Percentiles rank a stretch among this genome's conserved stretches.
Conservation (phyloP, 1,284 basidiomycete species). For the Gymnopus androsaceus region DNA sequence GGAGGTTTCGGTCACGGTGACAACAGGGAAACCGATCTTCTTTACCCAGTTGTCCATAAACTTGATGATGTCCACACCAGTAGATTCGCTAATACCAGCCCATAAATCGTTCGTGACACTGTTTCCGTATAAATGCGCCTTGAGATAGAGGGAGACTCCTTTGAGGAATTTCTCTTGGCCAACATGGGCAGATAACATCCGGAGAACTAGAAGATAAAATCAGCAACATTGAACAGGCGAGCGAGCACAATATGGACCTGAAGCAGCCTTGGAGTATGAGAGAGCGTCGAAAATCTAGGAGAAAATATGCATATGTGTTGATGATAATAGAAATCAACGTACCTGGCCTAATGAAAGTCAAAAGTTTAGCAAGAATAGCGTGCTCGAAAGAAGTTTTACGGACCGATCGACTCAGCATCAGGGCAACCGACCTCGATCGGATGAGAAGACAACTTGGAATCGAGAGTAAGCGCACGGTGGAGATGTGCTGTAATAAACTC, state of each 20-base stretch:
- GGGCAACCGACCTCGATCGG: conserved; percentile 94
- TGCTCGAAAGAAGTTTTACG: conserved; percentile 2
- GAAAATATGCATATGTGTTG: background rate
- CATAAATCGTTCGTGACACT: conserved; percentile 89
- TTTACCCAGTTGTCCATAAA: conserved; percentile 95
- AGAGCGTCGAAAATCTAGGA: conserved; percentile 81
- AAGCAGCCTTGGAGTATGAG: conserved; percentile 89
- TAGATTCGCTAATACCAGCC: conserved; percentile 85
- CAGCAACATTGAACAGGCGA: background rate
- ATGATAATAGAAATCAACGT: background rate
- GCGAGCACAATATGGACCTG: conserved; percentile 43
- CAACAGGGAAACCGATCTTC: conserved; percentile 88
- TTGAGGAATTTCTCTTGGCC: conserved; percentile 91
- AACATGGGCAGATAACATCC: conserved; percentile 90
- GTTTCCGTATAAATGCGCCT: conserved; percentile 79
- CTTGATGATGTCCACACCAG: conserved; percentile 74
- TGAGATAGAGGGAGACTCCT: conserved; percentile 91
- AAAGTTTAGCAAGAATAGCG: background rate
- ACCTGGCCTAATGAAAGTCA: conserved; percentile 12
- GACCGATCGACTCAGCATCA: conserved; percentile 73
- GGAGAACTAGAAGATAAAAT: conserved; percentile 65
- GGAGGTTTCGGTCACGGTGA: conserved; percentile 81
- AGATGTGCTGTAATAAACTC: conserved; percentile 69
- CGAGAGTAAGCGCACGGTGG: conserved; percentile 73
- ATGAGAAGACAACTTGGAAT: conserved; percentile 91